Evolutionary conservation across 768 basidiomycete species (phyloP).

Genomic region (Panus rudis): DNA sequence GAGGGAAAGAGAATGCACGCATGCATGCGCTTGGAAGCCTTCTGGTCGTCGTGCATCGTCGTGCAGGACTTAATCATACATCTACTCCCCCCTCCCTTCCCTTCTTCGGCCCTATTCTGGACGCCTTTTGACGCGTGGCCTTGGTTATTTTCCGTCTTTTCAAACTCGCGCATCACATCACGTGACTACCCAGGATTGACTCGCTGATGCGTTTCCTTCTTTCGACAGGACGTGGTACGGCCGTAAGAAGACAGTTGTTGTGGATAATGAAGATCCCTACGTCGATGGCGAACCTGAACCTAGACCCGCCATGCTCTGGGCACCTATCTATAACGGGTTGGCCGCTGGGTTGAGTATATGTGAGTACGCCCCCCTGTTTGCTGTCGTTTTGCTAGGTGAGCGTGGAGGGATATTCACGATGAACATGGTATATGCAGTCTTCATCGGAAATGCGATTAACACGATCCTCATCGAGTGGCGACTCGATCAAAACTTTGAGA

Average conservation of each 20-base stretch:
- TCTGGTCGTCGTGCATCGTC: too few relatives aligned
- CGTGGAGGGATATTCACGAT: background rate
- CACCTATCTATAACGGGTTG: slow-evolving; percentile 30
- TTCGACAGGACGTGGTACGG: slow-evolving; percentile 49
- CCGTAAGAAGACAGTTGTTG: slow-evolving; percentile 36
- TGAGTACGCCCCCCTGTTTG: slow-evolving; percentile 13
- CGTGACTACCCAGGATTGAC: too few relatives aligned
- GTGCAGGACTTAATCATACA: too few relatives aligned
- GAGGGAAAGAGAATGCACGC: too few relatives aligned
- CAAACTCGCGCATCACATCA: too few relatives aligned
- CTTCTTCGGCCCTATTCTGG: too few relatives aligned
- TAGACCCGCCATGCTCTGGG: slow-evolving; percentile 28
- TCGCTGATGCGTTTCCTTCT: background rate
- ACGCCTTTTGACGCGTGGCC: too few relatives aligned
- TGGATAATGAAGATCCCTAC: slow-evolving; percentile 17
- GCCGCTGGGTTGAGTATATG: slow-evolving; percentile 27
- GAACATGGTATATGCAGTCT: slow-evolving; percentile 33
- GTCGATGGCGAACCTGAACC: slow-evolving; percentile 24
- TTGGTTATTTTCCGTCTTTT: too few relatives aligned
- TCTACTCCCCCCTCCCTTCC: too few relatives aligned
- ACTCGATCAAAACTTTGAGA: slow-evolving; percentile 37
- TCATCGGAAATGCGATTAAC: slow-evolving; percentile 58
- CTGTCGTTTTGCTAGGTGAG: background rate
- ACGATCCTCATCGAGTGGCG: slow-evolving; percentile 48
- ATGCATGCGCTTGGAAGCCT: too few relatives aligned